phyloP scores from a whole-genome alignment of 106 monocot genomes.

The Allium cepa region DNA sequence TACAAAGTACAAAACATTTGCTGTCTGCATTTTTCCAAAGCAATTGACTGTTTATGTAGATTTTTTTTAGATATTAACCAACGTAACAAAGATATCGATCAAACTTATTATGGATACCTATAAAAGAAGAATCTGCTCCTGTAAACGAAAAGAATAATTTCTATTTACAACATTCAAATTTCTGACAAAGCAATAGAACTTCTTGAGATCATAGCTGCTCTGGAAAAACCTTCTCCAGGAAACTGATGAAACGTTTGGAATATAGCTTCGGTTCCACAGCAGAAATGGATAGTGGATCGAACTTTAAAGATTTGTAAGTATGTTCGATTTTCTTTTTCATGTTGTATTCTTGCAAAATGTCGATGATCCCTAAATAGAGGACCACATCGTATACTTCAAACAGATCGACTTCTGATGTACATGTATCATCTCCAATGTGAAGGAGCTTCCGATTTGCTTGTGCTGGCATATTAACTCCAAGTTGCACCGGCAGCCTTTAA shows the following conservation, averaged over 20 bases:
- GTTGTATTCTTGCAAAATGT: constrained; percentile 91
- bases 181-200: not conserved
- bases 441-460: constrained; percentile 46
- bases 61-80: too few species aligned
- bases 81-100: too few species aligned
- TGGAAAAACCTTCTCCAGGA: constrained; percentile 90
- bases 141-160: too few species aligned
- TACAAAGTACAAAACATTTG: too few species aligned
- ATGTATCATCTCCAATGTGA: constrained; percentile 14
- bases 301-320: constrained; percentile 65
- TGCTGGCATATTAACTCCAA: constrained; percentile 98
- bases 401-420: constrained; percentile 25
- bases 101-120: too few species aligned
- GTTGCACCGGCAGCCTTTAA: constrained; percentile 71
- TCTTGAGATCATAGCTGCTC: constrained; percentile 25
- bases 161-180: too few species aligned
- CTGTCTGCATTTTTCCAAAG: too few species aligned
- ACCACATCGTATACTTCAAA: constrained; percentile 78
- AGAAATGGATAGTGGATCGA: constrained; percentile 79
- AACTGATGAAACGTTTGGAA: constrained; percentile 61
- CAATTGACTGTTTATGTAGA: too few species aligned
- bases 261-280: constrained; percentile 76
- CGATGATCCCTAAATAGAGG: constrained; percentile 92
- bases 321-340: constrained; percentile 75
- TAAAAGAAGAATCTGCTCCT: too few species aligned